Percentiles rank a stretch among this genome's conserved stretches.
Evolutionary conservation across 2,329 filamentous ascomycete genomes (phyloP).

Genomic region (Decorospora gaudefroyi): DNA sequence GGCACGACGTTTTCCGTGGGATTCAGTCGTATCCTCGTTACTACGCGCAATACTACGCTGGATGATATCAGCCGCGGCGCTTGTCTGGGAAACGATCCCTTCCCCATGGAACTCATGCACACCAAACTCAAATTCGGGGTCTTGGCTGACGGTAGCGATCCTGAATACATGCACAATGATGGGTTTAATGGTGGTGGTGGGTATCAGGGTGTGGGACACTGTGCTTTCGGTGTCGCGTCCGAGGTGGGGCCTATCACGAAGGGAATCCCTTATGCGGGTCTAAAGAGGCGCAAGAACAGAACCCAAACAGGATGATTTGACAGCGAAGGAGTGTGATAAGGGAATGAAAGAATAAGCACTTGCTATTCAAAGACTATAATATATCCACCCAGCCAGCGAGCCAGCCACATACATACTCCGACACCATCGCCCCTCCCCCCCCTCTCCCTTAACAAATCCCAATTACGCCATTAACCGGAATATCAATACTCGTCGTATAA

Average conservation of each 20-base stretch:
- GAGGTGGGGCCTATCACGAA: conserved; percentile 30
- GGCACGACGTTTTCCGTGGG: conserved; percentile 43
- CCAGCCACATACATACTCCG: no score
- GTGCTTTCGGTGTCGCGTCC: conserved; percentile 39
- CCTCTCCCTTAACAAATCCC: conserved; percentile 30
- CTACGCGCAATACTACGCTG: conserved; percentile 42
- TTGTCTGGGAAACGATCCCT: conserved; percentile 49
- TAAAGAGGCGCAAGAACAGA: background rate
- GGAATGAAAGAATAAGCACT: no score
- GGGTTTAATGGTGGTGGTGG: conserved; percentile 24
- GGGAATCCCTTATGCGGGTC: conserved; percentile 33
- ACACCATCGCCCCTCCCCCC: background rate
- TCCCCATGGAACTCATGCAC: conserved; percentile 46
- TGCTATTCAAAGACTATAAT: no score
- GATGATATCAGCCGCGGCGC: conserved; percentile 49
- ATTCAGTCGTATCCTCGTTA: conserved; percentile 44
- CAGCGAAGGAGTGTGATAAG: background rate
- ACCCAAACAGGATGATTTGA: background rate
- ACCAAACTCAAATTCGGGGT: conserved; percentile 48
- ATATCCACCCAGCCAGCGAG: no score
- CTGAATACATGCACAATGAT: conserved; percentile 28
- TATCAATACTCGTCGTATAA: conserved; percentile 58
- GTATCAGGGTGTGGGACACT: conserved; percentile 29
- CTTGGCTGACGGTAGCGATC: conserved; percentile 35
- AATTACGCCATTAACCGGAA: conserved; percentile 50